A percentile compares a stretch with the other conserved stretches of the same genome.
phyloP scores from a whole-genome alignment of 2,329 filamentous ascomycete genomes.

The Pestalotiopsis sp. region DNA sequence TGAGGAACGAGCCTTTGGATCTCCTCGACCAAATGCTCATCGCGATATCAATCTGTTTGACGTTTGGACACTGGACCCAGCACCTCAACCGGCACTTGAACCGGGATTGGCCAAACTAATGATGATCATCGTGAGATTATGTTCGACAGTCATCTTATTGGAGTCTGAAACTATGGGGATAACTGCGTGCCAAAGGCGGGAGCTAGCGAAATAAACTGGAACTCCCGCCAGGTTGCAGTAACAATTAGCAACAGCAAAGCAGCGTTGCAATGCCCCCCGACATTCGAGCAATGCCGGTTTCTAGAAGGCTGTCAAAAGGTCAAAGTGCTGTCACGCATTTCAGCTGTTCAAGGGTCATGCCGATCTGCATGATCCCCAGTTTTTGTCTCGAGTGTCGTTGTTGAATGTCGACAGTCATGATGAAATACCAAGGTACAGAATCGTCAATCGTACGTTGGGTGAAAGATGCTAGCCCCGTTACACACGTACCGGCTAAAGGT shows the following conservation, averaged over 20 bases:
- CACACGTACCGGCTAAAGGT: no score
- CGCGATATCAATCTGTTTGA: neutral
- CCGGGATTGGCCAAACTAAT: neutral
- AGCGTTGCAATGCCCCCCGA: neutral
- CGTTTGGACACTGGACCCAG: neutral
- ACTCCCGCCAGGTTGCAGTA: neutral
- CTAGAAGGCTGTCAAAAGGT: no score
- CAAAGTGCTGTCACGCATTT: no score
- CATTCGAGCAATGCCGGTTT: no score
- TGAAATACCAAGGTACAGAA: no score
- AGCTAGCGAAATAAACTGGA: neutral
- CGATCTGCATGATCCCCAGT: no score
- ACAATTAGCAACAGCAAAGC: neutral
- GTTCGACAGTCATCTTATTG: neutral
- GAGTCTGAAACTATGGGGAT: neutral
- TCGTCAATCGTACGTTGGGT: no score
- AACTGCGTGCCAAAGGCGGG: neutral
- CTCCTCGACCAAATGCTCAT: neutral
- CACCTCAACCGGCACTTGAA: neutral
- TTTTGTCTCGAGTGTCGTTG: no score
- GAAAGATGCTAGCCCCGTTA: no score
- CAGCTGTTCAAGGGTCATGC: no score
- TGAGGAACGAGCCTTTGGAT: no score
- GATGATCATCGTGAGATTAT: neutral
- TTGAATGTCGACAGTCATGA: no score